Evolutionary conservation across 2,329 filamentous ascomycete genomes (phyloP).

Genomic region (Fusarium sulawesiense): DNA sequence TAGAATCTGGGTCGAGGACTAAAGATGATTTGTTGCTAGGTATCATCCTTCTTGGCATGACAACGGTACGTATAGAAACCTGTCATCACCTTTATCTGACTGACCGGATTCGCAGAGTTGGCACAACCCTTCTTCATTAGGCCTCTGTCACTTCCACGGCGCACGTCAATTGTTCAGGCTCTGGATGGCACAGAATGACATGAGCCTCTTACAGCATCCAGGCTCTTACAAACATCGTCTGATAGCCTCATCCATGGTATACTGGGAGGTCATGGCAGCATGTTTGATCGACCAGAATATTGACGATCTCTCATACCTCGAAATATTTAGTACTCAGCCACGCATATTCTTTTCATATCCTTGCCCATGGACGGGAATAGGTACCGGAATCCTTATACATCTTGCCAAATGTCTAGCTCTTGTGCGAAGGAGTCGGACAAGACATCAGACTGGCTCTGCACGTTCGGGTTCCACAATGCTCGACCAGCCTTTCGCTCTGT

Average conservation of each 20-base stretch:
- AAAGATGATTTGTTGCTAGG: constrained; percentile 25
- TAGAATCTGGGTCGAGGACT: fast-evolving
- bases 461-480: no score
- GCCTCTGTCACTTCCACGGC: constrained; percentile 23
- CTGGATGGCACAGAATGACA: constrained; percentile 8
- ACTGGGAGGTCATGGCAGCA: constrained; percentile 34
- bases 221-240: no score
- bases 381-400: constrained; percentile 9
- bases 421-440: no score
- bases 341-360: neutral
- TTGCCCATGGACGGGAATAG: constrained; percentile 31
- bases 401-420: constrained; percentile 5
- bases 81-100: no score
- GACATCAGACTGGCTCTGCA: no score
- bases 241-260: constrained; percentile 30
- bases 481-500: neutral
- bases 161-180: constrained; percentile 21
- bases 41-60: constrained; percentile 33
- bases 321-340: neutral
- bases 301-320: constrained; percentile 18
- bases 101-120: constrained; percentile 6
- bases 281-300: constrained; percentile 29
- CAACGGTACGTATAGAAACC: no score
- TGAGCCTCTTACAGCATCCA: no score
- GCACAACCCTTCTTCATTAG: constrained; percentile 19